Conservation (phyloP, 176 grass and related monocot species). For the Tillandsia fasciculata region DNA sequence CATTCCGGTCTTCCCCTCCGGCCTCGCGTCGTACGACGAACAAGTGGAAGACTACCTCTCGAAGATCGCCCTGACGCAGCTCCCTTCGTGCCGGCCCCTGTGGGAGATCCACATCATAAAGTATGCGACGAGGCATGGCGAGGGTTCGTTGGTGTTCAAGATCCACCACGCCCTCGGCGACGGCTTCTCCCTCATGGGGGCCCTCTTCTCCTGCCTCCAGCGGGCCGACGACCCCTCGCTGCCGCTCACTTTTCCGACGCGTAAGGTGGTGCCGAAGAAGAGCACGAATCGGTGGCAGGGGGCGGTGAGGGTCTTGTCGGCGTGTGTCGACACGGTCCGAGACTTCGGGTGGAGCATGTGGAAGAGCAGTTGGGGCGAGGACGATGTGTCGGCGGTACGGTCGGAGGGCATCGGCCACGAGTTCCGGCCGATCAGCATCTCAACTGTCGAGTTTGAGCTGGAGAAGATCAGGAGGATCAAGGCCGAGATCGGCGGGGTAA, state of each 20-base stretch:
- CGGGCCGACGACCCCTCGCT: constrained; percentile 30
- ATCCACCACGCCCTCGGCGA: constrained; percentile 32
- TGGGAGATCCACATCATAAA: constrained; percentile 41
- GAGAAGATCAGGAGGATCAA: constrained; percentile 27
- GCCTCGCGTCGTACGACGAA: constrained; percentile 21
- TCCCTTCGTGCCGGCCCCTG: constrained; percentile 16
- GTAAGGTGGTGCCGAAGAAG: neutral
- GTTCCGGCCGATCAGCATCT: constrained; percentile 24
- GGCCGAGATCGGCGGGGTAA: constrained; percentile 25
- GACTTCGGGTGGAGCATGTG: constrained; percentile 34
- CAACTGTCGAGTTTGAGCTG: constrained; percentile 15
- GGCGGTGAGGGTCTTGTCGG: neutral
- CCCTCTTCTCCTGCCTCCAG: constrained; percentile 27
- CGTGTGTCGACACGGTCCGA: constrained; percentile 18
- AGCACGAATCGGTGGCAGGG: neutral
- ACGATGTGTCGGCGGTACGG: constrained; percentile 19
- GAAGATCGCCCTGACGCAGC: constrained; percentile 3
- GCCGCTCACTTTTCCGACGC: constrained; percentile 25
- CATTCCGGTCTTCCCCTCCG: constrained; percentile 20
- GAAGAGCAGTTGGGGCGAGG: constrained; percentile 19
- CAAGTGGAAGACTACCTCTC: constrained; percentile 23
- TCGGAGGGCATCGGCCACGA: constrained; percentile 21
- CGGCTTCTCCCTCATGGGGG: constrained; percentile 35
- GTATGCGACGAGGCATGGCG: constrained; percentile 19
- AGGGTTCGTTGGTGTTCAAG: constrained; percentile 29